A percentile compares a stretch with the other conserved stretches of the same genome.
Evolutionary conservation across 1,284 basidiomycete genomes (phyloP).

Genomic region (Ustilago trichophora): DNA sequence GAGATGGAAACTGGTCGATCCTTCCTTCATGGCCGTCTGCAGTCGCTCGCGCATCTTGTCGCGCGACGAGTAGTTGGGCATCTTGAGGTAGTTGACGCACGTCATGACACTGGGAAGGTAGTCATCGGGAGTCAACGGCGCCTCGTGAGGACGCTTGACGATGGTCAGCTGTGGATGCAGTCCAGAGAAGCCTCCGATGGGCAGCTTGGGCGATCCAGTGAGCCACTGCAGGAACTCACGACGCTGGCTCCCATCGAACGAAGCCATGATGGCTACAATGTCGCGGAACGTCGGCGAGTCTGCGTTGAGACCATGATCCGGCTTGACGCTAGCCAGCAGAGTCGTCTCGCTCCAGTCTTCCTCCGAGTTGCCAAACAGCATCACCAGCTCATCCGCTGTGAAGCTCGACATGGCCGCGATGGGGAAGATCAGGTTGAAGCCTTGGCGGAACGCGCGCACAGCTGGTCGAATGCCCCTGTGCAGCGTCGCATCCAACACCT

Average conservation of each 20-base stretch:
- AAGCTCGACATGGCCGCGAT: conserved; percentile 89
- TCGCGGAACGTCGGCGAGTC: conserved; percentile 90
- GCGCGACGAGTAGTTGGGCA: conserved; percentile 60
- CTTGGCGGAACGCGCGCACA: conserved; percentile 66
- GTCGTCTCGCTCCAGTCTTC: conserved; percentile 75
- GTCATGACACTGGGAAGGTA: conserved; percentile 99
- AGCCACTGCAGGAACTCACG: conserved; percentile 95
- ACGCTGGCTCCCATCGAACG: conserved; percentile 77
- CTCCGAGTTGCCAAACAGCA: conserved; percentile 92
- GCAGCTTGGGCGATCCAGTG: conserved; percentile 78
- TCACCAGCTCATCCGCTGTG: conserved; percentile 88
- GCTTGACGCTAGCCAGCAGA: conserved; percentile 88
- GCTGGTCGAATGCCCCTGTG: conserved; percentile 58
- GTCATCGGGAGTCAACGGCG: conserved; percentile 80
- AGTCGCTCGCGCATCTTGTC: conserved; percentile 60
- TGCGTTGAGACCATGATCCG: conserved; percentile 96
- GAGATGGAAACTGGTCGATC: conserved; percentile 62
- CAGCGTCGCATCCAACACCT: conserved; percentile 68
- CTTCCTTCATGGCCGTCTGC: conserved; percentile 62
- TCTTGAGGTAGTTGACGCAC: conserved; percentile 78
- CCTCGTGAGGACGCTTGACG: conserved; percentile 93
- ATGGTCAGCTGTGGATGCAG: conserved; percentile 94
- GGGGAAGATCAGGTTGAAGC: conserved; percentile 81
- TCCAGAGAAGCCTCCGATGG: conserved; percentile 93
- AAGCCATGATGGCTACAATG: conserved; percentile 85